Base-by-base conservation (phyloP, 352 stramenopile species). In the Saprolegnia parasitica region DNA sequence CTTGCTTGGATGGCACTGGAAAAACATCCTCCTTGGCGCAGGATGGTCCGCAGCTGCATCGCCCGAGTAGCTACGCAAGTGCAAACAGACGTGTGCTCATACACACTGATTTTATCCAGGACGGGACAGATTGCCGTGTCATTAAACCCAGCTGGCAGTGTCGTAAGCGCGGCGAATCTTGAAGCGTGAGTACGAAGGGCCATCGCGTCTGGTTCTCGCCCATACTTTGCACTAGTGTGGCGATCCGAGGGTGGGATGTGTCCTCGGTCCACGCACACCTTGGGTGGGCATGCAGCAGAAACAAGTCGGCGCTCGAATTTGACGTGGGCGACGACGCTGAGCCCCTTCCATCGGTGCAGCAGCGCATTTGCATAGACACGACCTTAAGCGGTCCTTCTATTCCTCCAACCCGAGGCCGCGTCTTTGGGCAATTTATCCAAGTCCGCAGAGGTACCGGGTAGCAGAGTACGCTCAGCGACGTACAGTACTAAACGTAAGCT, bases 41-140 rank as follows among this genome's bases (percentile, higher is more conserved):
- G 47, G 47, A 55, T 55, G 47, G 47, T 24, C 52, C 35, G 52
- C 52, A 60, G 52, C 52, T 60, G 52, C 52, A 60, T 2, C 11
- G n/a, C 52, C 16, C 24, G 16, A 60, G 52, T 60, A 60, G 52
- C 52, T 24, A 24, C 20, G 24, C 11, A 42, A 60, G 3, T 60
- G 52, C 52, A 60, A 60, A 60, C 52, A 60, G 52, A 60, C 2
- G 52, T 60, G 52, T 24, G 52, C 52, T 60, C 52, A 60, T 60
- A 60, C 52, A 40, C 52, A 20, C 52, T 35, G 35, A 60, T 16
- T 49, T 49, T 35, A 60, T 40, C 52, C 52, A 60, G 11, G n/a
- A 60, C 52, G 11, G 24, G 52, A 9, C 52, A 60, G 52, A 60
- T 60, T 60, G 52, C 52, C 52, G 42, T 49, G 42, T 49, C 42